Evolutionary conservation across 768 basidiomycete species (phyloP), one percentile per base, ranked within the genome.

Genomic region (Cystofilobasidium macerans): DNA sequence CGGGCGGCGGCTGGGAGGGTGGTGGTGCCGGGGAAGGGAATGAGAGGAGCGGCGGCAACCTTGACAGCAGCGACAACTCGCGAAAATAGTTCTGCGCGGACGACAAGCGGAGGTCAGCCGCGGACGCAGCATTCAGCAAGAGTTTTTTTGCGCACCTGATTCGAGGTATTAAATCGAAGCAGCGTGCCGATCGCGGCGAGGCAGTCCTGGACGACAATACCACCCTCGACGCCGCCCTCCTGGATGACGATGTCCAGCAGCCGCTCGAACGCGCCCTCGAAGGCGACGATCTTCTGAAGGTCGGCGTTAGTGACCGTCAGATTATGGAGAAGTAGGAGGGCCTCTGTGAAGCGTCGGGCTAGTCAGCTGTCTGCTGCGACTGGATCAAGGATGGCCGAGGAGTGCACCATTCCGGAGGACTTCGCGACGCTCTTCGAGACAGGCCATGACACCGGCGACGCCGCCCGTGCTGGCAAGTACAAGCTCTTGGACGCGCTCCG

Each of bases 231-330:
- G 0, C 95, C 95, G 26, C 91, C 89, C 75, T 97, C 94, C 69
- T 83, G 81, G 12, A 83, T 81, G 68, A 98, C 82, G 57, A 88
- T 91, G 63, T 85, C 85, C 78, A 98, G 91, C 35, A 99, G 81
- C 73, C 87, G 89, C 78, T 99, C 95, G 72, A 99, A 98, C 1
- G 88, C 89, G 24, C 95, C 92, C 71, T 92, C 91, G 71, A 99
- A 99, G 0, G 93, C 91, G 53, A 98, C 83, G 35, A 97, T 85
- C 77, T 97, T 98, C 73, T 97, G 94, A 40, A 99, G 88, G 74
- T 97, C 90, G 36, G 88, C 83, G 71, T 88, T 97, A 71, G 92
- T 87, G 0, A 84, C 83, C 42, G 87, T 83, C 18, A 99, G 79
- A 7, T 84, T 79, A 69, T 93, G 88, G 38, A 92, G 81, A 77